Base-by-base conservation (phyloP, 208 protist species). In the Crithidia brevicula region DNA sequence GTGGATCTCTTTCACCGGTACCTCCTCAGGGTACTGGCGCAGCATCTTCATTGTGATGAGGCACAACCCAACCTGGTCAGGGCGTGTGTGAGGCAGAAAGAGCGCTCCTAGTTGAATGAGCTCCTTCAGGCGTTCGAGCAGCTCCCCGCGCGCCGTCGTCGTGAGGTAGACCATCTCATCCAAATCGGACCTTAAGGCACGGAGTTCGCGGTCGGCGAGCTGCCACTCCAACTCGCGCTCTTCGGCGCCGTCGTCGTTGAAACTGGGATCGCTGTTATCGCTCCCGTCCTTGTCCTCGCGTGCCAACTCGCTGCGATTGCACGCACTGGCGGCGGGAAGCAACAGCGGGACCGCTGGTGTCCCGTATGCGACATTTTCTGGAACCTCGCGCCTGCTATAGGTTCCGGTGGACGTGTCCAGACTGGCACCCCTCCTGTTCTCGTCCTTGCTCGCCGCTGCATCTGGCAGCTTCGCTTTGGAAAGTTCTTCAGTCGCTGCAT, bases 41-140 rank as follows among this genome's bases (percentile, higher is more conserved):
- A 91, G 67, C 79, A 81, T 88, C 66, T 86, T 91, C 67, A 91
- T 56, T 10, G 77, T 79, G 23, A 91, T 57, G 51, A 85, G 60
- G 46, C 60, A 59, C 42, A 83, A 66, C 13, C 33, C 42, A 3
- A 85, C 60, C 50, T 88, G 79, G 33, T 91, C 85, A 33, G 74
- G 45, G 4, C 73, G 81, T 18, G 85, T 91, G 79, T 91, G 85
- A 0, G 85, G 85, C 18, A 91, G 59, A 34, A 91, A 85, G 49
- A 88, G 43, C 2, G 75, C 67, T 27, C 74, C 66, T 5, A 88
- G 42, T 27, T 52, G 45, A 15, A 82, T 65, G 53, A 74, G 76
- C 72, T 86, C 80, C 33, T 86, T 59, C 33, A 88, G 40, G 34
- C 68, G 59, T 38, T 80, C 66, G 69, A 79, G 67, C 71, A 87